Base-by-base conservation (phyloP, 1,284 basidiomycete genomes). In the Rhodotorula mucilaginosa region DNA sequence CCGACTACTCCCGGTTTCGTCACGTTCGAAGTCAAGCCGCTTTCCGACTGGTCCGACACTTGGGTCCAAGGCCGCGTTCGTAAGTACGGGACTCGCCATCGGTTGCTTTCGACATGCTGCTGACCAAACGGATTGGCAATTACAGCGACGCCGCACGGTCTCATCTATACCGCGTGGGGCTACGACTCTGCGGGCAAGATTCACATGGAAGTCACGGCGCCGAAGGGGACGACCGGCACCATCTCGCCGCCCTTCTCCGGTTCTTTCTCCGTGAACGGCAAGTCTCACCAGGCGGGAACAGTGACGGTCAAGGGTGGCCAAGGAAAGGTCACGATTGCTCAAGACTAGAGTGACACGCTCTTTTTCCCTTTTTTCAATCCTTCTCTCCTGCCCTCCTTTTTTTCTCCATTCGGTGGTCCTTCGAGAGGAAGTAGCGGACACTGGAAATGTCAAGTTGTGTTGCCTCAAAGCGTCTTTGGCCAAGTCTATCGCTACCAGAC, bases 141-240 rank as follows among this genome's bases (percentile, higher is more conserved):
- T 5, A 47, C 59, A 19, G 58, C 58, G 10, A 67, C 65, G 5
- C 65, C 65, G 12, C 19, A 61, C 31, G 65, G 65, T 12, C 18
- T 39, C 19, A 61, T 67, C 44, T 46, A 46, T 13, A 58, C 65
- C 12, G 47, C 49, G 7, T 67, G 65, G 65, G 47, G 49, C 26
- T 61, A 59, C 47, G 52, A 46, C 26, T 29, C 31, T 5, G 46
- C n/a, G 15, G 58, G 65, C 21, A 39, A 54, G 44, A 29, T 61
- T 16, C 44, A 56, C 4, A 57, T 68, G 51, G 57, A 59, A 23
- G 54, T 68, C 23, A 62, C 56, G 21, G 66, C 66, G 39, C 66
- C 66, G 5, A 61, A 67, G 51, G 65, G 65, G 8, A 65, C 58
- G 64, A 44, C 26, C 13, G 64, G 64, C 18, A 59, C 26, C 15